A percentile compares a stretch with the other conserved stretches of the same genome.
Evolutionary conservation across 176 grass and related monocot genomes (phyloP).

Genomic region (Carex kokanica): DNA sequence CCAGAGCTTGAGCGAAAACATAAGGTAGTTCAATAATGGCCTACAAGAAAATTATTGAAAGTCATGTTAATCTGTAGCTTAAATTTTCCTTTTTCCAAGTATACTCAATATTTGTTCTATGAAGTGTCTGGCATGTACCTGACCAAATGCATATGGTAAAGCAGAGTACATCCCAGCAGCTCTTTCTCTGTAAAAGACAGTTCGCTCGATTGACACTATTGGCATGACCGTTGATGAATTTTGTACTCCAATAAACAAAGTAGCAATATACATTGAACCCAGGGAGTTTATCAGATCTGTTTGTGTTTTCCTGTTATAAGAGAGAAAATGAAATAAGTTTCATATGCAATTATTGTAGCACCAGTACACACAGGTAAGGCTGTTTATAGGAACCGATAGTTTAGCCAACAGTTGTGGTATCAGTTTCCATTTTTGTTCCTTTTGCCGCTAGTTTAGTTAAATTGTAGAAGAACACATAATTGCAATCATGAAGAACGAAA

Average conservation of each 20-base stretch:
- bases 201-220: slow-evolving; percentile 70
- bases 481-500: neutral
- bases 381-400: neutral
- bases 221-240: slow-evolving; percentile 72
- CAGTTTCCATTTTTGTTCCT: neutral
- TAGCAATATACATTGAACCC: slow-evolving; percentile 74
- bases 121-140: slow-evolving; percentile 36
- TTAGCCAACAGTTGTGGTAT: neutral
- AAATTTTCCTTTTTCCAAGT: neutral
- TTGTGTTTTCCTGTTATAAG: slow-evolving; percentile 26
- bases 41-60: slow-evolving; percentile 33
- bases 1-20: slow-evolving; percentile 44
- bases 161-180: slow-evolving; percentile 89
- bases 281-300: slow-evolving; percentile 71
- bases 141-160: slow-evolving; percentile 91
- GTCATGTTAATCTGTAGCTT: neutral
- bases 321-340: neutral
- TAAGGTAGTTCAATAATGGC: slow-evolving; percentile 77
- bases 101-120: neutral
- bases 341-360: no score
- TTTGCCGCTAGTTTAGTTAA: neutral
- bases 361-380: no score
- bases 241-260: slow-evolving; percentile 64
- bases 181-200: slow-evolving; percentile 90
- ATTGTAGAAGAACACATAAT: neutral